Evolutionary conservation across 345 rosid species (phyloP), one percentile per base, ranked within the genome.

Genomic region (Populus davidiana): DNA sequence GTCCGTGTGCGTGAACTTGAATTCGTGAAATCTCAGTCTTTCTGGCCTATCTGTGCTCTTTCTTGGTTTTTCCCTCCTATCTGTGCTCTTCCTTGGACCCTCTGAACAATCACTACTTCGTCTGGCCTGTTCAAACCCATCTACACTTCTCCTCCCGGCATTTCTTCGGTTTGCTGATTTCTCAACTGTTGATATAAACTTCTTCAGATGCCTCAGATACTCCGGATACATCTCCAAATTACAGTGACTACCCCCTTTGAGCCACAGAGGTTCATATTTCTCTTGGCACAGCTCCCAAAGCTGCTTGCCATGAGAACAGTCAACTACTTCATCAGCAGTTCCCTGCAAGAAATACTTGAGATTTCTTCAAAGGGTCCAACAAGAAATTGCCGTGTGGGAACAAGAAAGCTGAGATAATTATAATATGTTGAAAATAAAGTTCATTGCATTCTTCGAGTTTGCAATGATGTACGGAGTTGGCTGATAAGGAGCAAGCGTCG

Each of bases 281-380:
- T 90, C 97, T 80, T 87, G 90, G 86, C 98, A 95, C 38, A 93
- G 86, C 76, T 95, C 98, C 99, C 99, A 93, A 9, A 95, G 96
- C 78, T 91, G 98, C 89, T 88, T 95, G 56, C 99, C 99, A 44
- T 95, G 98, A 10, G 96, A 93, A 83, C 86, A 95, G 82, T 92
- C 96, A 41, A 95, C 99, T 29, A 93, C 99, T 76, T 95, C 97
- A 69, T 95, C 98, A 0, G 92, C 81, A 33, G 98, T 95, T 81
- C 99, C 99, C 99, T 93, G 89, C 1, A 78, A 41, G 70, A 59
- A 74, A 21, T 21, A 10, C 56, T 6, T 18, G 16, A 13, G 41
- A 44, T 52, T 29, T 77, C 63, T 17, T n/a, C n/a, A 27, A 9
- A 23, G 44, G 20, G 20, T 33, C 39, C 29, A 17, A 63, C 63